Base-by-base conservation (phyloP, 169 alveolate genomes). In the Babesia bovis region DNA sequence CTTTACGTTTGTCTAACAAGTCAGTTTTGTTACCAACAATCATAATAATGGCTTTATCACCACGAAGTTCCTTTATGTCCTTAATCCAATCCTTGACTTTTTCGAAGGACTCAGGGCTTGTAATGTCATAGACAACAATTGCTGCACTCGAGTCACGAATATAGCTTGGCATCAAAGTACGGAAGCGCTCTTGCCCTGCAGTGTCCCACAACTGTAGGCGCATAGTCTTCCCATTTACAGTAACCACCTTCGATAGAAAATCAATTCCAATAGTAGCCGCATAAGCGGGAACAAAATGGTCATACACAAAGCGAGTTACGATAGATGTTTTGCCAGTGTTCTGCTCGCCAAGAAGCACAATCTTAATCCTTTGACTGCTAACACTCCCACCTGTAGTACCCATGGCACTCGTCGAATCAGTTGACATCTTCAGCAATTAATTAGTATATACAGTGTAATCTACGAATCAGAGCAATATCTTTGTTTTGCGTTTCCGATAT, bases 141-240 rank as follows among this genome's bases (percentile, higher is more conserved):
- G 99, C 99, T 1, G 98, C 99, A 41, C 96, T 88, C 13, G 98
- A 94, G 83, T 97, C 99, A 44, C 99, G 90, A 26, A 97, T 96
- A 81, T 97, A 97, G 45, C 95, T 89, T n/a, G 99, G 99, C 70
- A 97, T 96, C 65, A 97, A 91, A 35, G 95, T 82, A 57, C 98
- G 87, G 90, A 96, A 97, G 30, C 99, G 83, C 73, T 97, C 99
- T 85, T 97, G 98, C 6, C 99, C 99, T 3, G 99, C 99, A 30
- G 99, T 97, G 89, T 97, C 99, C 99, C 99, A 97, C 58, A 97
- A 89, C 84, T 97, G 97, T 32, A 97, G 94, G 45, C 99, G 91
- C 49, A 97, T 94, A 9, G 98, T 95, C 65, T 96, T 91, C 71
- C 96, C 98, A 68, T 96, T 98, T 58, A 96, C 90, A 59, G 95